These are phyloP conservation scores for Trichoderma pleuroti DNA, from an alignment of 2,329 filamentous ascomycete species.

Conservation along the genomic window DNA sequence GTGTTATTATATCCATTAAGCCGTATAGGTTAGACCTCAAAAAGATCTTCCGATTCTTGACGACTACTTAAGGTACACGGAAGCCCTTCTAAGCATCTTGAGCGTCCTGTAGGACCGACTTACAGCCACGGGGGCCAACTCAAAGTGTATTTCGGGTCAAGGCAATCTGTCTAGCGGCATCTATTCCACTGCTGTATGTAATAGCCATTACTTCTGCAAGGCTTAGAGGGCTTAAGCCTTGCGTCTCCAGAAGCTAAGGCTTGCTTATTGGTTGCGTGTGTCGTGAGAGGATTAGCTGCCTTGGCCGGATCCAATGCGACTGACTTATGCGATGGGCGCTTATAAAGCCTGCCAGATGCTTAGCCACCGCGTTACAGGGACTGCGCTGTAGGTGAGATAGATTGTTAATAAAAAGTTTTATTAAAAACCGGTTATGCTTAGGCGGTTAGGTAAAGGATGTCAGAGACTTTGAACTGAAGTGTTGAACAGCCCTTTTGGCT, in stretches of 20 bases:
- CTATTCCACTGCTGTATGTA: background rate
- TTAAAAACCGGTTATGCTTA: background rate
- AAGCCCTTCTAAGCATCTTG: background rate
- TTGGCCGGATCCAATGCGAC: background rate
- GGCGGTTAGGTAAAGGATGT: background rate
- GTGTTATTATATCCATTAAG: background rate
- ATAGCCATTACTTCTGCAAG: background rate
- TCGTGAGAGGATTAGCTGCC: background rate
- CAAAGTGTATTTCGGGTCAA: background rate
- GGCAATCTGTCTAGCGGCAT: background rate
- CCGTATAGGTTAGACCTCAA: background rate
- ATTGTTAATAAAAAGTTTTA: background rate
- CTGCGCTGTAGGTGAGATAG: background rate
- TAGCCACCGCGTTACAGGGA: background rate
- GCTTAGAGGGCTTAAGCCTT: background rate
- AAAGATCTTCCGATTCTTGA: background rate
- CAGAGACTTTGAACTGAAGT: background rate
- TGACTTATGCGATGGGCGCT: background rate
- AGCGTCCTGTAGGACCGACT: background rate
- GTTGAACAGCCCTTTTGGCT: conserved; percentile 5
- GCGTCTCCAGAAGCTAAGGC: background rate
- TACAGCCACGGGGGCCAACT: background rate
- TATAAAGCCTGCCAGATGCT: background rate
- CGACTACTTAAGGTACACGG: background rate
- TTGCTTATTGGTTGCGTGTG: background rate